Evolutionary conservation across 352 stramenopile species (phyloP), one percentile per base, ranked within the genome.

Genomic region (Phytophthora pisi): DNA sequence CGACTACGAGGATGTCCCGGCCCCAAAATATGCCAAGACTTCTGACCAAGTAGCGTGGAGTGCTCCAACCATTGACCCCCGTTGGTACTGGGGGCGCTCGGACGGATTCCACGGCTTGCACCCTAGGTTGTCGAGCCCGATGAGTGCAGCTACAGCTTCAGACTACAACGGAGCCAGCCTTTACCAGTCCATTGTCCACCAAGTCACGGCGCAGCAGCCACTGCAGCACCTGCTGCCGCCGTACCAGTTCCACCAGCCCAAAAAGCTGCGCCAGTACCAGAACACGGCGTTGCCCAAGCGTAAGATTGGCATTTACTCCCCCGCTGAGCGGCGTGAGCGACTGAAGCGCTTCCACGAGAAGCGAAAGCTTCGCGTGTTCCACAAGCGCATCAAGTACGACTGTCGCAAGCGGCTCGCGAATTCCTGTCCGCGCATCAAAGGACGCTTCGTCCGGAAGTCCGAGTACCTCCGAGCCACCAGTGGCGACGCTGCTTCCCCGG

Each of bases 371-470:
- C 82, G 82, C 30, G 82, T 91, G 45, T 93, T 82, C 46, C 74
- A 84, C 60, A 91, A 91, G 61, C 79, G 78, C 53, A 74, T 91
- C 73, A 90, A 90, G 62, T 93, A 93, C 64, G 81, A 74, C 47
- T 90, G 82, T 62, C 82, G 84, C 56, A 89, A 90, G 59, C 79
- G 77, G 0, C 72, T 93, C 24, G 84, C 84, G n/a, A 88, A 82
- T 51, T 78, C 81, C 9, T 90, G 82, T 57, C 84, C 82, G 46
- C 82, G 82, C 13, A 60, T 90, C 60, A 90, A 90, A 68, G 84
- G 84, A n/a, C 81, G 84, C 18, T 93, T 93, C 46, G 84, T 90
- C 38, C 54, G 68, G 49, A 77, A 82, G 31, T 52, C 66, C 23
- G 62, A 79, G 40, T 61, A 59, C 16, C 58, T 68, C 16, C 46